phyloP scores from a whole-genome alignment of 305 asterid genomes.

The Solanum hybrid region DNA sequence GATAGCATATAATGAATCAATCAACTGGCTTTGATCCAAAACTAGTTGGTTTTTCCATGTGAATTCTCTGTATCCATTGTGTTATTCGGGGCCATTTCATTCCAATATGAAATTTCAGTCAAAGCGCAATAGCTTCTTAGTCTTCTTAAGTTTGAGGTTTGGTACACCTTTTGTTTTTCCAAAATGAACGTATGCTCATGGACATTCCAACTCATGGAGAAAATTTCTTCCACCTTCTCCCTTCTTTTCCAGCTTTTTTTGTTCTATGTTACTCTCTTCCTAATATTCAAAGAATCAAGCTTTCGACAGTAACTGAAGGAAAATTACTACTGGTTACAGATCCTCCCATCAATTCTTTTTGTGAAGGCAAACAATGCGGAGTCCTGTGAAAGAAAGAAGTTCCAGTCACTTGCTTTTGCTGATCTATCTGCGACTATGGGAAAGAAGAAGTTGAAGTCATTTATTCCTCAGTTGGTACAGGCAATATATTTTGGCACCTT shows the following conservation, averaged over 20 bases:
- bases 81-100: neutral
- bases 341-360: slow-evolving; percentile 73
- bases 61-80: neutral
- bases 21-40: neutral
- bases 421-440: slow-evolving; percentile 50
- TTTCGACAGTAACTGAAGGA: neutral
- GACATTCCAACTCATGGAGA: neutral
- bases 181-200: neutral
- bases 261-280: neutral
- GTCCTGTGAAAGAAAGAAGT: slow-evolving; percentile 55
- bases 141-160: neutral
- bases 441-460: slow-evolving; percentile 80
- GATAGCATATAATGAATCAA: neutral
- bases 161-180: neutral
- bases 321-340: slow-evolving; percentile 24
- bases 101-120: neutral
- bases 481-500: slow-evolving; percentile 53
- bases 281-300: neutral
- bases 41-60: neutral
- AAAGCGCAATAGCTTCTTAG: neutral
- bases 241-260: neutral
- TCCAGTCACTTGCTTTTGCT: slow-evolving; percentile 61
- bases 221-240: neutral
- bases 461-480: slow-evolving; percentile 81
- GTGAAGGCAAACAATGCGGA: slow-evolving; percentile 89